Percentiles rank a stretch among this genome's conserved stretches.
These are phyloP conservation scores for Penicillium fimorum DNA, from an alignment of 495 filamentous ascomycete species.

Conservation along the genomic window DNA sequence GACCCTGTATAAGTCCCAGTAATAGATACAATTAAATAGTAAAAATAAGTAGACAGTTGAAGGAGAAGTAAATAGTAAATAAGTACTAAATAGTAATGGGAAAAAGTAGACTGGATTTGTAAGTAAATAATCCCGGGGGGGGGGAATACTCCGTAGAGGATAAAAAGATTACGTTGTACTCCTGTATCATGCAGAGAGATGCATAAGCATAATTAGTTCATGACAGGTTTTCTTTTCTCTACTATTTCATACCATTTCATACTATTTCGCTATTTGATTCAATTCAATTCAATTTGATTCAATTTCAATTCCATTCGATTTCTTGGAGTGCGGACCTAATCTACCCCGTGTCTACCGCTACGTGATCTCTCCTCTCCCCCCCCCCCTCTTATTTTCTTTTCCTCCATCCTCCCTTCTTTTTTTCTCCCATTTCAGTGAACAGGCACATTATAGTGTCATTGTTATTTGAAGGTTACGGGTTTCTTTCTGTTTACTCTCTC, in stretches of 20 bases:
- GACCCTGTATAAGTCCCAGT: too few species aligned
- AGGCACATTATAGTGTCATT: background rate
- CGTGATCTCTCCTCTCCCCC: constrained; percentile 10
- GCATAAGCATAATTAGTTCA: constrained; percentile 6
- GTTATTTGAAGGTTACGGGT: constrained; percentile 30
- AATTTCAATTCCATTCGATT: background rate
- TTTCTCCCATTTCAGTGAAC: constrained; percentile 15
- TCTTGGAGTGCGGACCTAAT: constrained; percentile 7
- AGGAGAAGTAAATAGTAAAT: background rate
- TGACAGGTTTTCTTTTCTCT: background rate
- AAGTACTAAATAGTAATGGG: background rate
- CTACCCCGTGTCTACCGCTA: constrained; percentile 15
- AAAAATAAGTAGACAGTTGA: too few species aligned
- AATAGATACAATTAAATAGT: too few species aligned
- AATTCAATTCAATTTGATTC: background rate
- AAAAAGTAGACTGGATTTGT: background rate
- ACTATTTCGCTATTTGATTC: background rate
- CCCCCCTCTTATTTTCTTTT: constrained; percentile 22
- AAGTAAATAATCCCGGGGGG: background rate
- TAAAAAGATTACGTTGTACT: background rate
- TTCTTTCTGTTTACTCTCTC: constrained; percentile 20
- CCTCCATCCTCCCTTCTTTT: constrained; percentile 16
- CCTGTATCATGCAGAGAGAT: constrained; percentile 4
- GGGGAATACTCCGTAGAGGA: too few species aligned
- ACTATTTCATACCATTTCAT: background rate